Evolutionary conservation across 2,329 filamentous ascomycete species (phyloP).

Genomic region (Botrytis aclada): DNA sequence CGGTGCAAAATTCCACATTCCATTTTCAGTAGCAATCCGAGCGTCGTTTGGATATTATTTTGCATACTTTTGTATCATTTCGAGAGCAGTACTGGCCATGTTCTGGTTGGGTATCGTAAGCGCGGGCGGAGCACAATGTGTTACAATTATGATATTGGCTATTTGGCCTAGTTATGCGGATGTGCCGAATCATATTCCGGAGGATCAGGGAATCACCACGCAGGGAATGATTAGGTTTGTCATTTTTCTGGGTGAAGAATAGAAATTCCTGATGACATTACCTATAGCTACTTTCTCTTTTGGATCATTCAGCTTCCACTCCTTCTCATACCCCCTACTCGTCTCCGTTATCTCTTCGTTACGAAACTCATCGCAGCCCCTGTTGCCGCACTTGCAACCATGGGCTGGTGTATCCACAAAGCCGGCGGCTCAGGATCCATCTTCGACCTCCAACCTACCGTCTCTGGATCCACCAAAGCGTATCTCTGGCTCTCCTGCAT

Average conservation of each 20-base stretch:
- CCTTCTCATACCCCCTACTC: slow-evolving; percentile 49
- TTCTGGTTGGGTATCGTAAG: slow-evolving; percentile 65
- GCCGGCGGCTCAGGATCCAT: slow-evolving; percentile 44
- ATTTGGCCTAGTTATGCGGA: slow-evolving; percentile 54
- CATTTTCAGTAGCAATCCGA: slow-evolving; percentile 46
- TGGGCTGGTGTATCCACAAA: slow-evolving; percentile 61
- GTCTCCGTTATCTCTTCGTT: slow-evolving; percentile 52
- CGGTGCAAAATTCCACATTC: slow-evolving; percentile 47
- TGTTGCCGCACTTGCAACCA: slow-evolving; percentile 57
- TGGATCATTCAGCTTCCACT: slow-evolving; percentile 40
- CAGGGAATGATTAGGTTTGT: slow-evolving; percentile 49
- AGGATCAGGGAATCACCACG: slow-evolving; percentile 50
- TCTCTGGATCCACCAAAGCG: slow-evolving; percentile 32
- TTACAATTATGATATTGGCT: slow-evolving; percentile 44
- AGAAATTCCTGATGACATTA: not conserved
- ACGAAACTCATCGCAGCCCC: slow-evolving; percentile 51
- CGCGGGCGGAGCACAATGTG: slow-evolving; percentile 56
- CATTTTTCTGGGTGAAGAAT: slow-evolving; percentile 23
- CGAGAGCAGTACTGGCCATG: slow-evolving; percentile 46
- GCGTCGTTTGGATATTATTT: slow-evolving; percentile 48
- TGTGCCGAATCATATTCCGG: slow-evolving; percentile 41
- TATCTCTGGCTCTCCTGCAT: slow-evolving; percentile 35
- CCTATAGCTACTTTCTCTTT: slow-evolving; percentile 48
- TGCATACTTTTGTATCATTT: slow-evolving; percentile 42
- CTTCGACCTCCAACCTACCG: slow-evolving; percentile 29